Percentiles rank a stretch among this genome's conserved stretches.
Conservation (phyloP, 2,329 filamentous ascomycete species). For the Scytalidium lignicola region DNA sequence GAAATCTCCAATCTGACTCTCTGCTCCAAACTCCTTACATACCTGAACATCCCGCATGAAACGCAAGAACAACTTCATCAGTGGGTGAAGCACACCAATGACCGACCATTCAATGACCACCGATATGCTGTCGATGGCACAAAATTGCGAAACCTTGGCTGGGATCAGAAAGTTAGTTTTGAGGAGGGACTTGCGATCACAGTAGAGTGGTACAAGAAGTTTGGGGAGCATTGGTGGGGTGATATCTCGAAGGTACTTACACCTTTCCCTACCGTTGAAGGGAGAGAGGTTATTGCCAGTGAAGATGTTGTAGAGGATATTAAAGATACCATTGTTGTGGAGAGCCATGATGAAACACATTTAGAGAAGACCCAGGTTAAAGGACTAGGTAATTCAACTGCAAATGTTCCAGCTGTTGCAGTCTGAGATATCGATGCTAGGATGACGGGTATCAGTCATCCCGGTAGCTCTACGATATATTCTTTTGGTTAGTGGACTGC, state of each 20-base stretch:
- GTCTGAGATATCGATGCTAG: background rate
- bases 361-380: slow-evolving; percentile 16
- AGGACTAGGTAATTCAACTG: slow-evolving; percentile 7
- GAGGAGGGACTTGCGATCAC: slow-evolving; percentile 58
- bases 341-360: slow-evolving; percentile 17
- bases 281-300: slow-evolving; percentile 46
- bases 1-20: slow-evolving; percentile 72
- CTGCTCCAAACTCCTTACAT: slow-evolving; percentile 57
- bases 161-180: slow-evolving; percentile 63
- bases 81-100: slow-evolving; percentile 70
- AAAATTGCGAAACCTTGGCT: slow-evolving; percentile 62
- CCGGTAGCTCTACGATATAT: background rate
- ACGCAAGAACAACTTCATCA: slow-evolving; percentile 49
- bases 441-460: background rate
- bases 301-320: slow-evolving; percentile 24
- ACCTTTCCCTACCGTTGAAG: slow-evolving; percentile 59
- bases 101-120: slow-evolving; percentile 74
- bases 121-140: slow-evolving; percentile 67
- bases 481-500: background rate
- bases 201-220: slow-evolving; percentile 64
- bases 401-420: slow-evolving; percentile 1
- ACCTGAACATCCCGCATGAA: slow-evolving; percentile 52
- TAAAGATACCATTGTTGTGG: slow-evolving; percentile 20
- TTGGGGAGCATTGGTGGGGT: slow-evolving; percentile 67
- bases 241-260: slow-evolving; percentile 64